Evolutionary conservation across 2,329 filamentous ascomycete genomes (phyloP).

Genomic region (Harringtonia aguacate): DNA sequence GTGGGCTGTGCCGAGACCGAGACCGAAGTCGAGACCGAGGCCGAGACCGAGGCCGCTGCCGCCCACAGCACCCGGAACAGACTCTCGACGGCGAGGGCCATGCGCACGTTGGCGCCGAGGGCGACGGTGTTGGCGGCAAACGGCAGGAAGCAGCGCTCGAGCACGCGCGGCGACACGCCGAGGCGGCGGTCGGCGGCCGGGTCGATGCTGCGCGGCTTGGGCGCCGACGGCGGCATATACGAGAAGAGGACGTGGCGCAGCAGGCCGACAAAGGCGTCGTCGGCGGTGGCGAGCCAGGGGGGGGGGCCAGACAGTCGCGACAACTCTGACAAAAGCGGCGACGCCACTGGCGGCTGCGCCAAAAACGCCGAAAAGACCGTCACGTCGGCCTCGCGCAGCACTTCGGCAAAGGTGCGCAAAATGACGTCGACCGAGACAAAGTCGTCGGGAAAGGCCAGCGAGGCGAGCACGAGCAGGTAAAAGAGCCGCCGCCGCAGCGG

Average conservation of each 20-base stretch:
- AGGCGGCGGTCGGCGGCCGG: constrained; percentile 23
- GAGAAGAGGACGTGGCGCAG: constrained; percentile 32
- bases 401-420: constrained; percentile 46
- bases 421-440: constrained; percentile 37
- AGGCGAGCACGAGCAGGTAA: constrained; percentile 37
- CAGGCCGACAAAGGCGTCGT: constrained; percentile 31
- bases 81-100: constrained; percentile 58
- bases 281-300: constrained; percentile 15
- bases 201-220: constrained; percentile 30
- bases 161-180: constrained; percentile 31
- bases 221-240: constrained; percentile 30
- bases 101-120: constrained; percentile 59
- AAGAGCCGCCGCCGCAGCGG: constrained; percentile 53
- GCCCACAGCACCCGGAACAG: constrained; percentile 44
- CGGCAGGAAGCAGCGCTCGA: constrained; percentile 52
- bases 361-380: constrained; percentile 46
- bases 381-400: constrained; percentile 45
- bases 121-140: constrained; percentile 51
- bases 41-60: constrained; percentile 22
- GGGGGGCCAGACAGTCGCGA: constrained; percentile 3
- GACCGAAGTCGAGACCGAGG: too few relatives aligned
- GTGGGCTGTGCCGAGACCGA: constrained; percentile 17
- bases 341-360: constrained; percentile 13
- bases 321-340: constrained; percentile 15
- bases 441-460: constrained; percentile 31